Evolutionary conservation across 1,139 yeast species (phyloP), one percentile per base, ranked within the genome.

Genomic region (Pichia kudriavzevii): DNA sequence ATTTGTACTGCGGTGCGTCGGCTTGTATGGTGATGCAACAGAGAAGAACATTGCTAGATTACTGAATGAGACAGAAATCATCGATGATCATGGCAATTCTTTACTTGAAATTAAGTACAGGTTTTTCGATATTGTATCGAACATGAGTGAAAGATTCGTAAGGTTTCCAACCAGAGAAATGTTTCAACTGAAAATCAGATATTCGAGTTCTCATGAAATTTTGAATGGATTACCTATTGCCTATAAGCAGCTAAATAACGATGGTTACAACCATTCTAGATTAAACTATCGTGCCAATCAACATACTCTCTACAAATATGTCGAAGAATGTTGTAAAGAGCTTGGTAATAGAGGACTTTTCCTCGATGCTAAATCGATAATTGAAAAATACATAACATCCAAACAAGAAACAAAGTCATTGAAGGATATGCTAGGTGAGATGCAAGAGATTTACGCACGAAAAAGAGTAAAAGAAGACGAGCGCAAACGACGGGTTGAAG

Each of bases 361-460:
- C 18, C 46, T 48, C 30, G 45, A 49, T 30, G 56, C 59, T 1
- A 51, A 48, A 26, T 39, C 36, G n/a, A 10, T 57, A 23, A 45
- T 56, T 24, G 44, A 49, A 15, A 38, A 33, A 12, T 53, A 52
- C 21, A 29, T 37, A 7, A 26, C 21, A 13, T 32, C 40, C 2
- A 25, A 22, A 29, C 21, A 38, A 23, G 7, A 41, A 35, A 17
- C 28, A 41, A 15, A 32, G 30, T 25, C 28, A 25, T 11, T 41
- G 30, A 25, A 50, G 43, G 25, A 23, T 31, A 20, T 30, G 40
- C n/a, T 44, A 40, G 22, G 21, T 2, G 26, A 22, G n/a, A 29
- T 30, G 28, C 47, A 43, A 32, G 42, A 40, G 18, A 34, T 36
- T 7, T 43, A 43, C 25, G 45, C 45, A 4, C 29, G 42, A 24